Base-by-base conservation (phyloP, 768 basidiomycete species). In the Flagelloscypha sp. region DNA sequence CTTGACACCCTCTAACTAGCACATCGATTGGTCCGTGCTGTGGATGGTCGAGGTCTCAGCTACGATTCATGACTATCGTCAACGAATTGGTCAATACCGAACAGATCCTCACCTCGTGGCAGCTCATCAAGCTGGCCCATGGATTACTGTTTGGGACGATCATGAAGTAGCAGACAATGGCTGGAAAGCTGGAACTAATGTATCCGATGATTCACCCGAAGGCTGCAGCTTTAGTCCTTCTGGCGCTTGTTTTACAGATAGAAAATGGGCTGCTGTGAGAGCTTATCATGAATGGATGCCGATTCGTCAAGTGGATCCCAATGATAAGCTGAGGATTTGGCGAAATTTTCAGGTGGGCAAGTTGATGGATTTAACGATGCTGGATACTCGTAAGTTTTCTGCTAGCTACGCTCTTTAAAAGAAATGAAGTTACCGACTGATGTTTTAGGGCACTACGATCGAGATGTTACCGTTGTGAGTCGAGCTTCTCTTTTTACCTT, bases 271-370 rank as follows among this genome's bases (percentile, higher is more conserved):
- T 28, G 76, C 71, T 7, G 66, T 76, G 16, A 57, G 73, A 20
- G 73, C 72, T 0, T 75, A 74, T 45, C 72, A 76, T 45, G 74
- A 76, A 41, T 76, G 74, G 74, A 65, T 77, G 58, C 74, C 74
- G 8, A 72, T 78, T 40, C 63, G 76, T 7, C 71, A 76, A 42
- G 70, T 78, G 12, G 64, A 65, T 25, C 61, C 64, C 2, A 63
- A 65, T 33, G 72, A 76, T 52, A 63, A 70, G 44, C 64, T 78
- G 11, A 61, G 74, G 18, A 76, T 76, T 35, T 78, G 73, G 72
- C 63, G 75, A 22, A 74, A 72, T 46, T 76, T 79, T 56, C 68
- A 75, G 55, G 66, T 79, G 24, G 76, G 75, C 30, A 73, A 74
- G 48, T 61, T 78, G n/a, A 48, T 75, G 44, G 74, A 76, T 47